Evolutionary conservation across 371 early-diverging fungal genomes (phyloP), one percentile per base, ranked within the genome.

Genomic region (Neoconidiobolus thromboides): DNA sequence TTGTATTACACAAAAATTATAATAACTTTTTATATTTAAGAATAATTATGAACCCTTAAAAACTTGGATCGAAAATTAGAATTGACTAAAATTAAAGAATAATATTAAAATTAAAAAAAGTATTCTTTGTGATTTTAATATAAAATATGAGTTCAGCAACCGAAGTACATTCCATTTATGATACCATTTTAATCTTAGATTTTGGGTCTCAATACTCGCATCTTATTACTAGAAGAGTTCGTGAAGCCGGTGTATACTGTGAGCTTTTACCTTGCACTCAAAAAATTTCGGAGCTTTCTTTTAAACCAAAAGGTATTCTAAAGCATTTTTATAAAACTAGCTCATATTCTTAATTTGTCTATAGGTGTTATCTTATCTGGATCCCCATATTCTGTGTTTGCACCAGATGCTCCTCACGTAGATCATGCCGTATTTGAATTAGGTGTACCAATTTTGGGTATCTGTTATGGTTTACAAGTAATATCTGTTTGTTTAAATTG

Each of bases 191-290:
- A 62, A 95, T 96, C 70, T 79, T 96, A 68, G 97, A 96, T 78
- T 95, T 95, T 80, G 97, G 97, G 61, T 92, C 93, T 39, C 95
- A 96, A 76, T 93, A 91, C 76, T 90, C 94, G 14, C 97, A 96
- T 73, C 78, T 96, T 70, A 94, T 96, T 72, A 89, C 94, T 51
- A 83, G 95, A 55, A 87, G 97, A 65, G 78, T 96, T 62, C 85
- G 97, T 69, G 95, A 94, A 72, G 78, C 86, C 64, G 95, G 95
- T 61, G 91, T 96, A 56, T 96, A 96, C 80, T 95, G 94, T 78
- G 97, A 96, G 77, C 80, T 96, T 61, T 75, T 88, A 60, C 93
- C 94, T 55, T 95, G 97, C 80, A 96, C 93, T 62, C 83, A 86
- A 73, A 90, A 89, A 81, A 79, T 94, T 67, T 70, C 83, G 38